Base-by-base conservation (phyloP, 192 early-diverging fungal species). In the Spinellus fusiger region DNA sequence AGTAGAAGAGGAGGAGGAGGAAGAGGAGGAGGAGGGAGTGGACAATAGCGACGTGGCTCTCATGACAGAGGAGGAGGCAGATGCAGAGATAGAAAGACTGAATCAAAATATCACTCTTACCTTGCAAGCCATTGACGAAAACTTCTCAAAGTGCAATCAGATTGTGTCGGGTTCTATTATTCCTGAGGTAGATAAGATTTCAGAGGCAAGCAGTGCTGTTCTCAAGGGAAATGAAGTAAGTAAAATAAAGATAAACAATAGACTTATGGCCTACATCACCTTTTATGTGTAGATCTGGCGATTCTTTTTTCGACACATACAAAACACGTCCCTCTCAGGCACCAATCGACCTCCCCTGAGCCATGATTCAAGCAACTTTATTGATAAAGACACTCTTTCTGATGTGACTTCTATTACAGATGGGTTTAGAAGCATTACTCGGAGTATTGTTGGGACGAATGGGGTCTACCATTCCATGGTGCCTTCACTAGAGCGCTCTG, bases 71-170 rank as follows among this genome's bases (percentile, higher is more conserved):
- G 70, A 72, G 48, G 51, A 66, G 27, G 54, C 59, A 7, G 46
- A 61, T 49, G 63, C 59, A 18, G 75, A 80, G 37, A 64, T 80
- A 23, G 81, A 83, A 63, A 74, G 75, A 28, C 54, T 83, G 28
- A 72, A 83, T 25, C 81, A 83, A 49, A 69, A 71, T 46, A 80
- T 83, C 35, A 83, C 81, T 10, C 68, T 77, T 28, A 77, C 78
- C 8, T 59, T 83, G 9, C 81, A 80, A 63, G 71, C 71, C 9
- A 77, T 80, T 49, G 81, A 83, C 66, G 65, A 83, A 23, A 80
- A 77, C 56, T 83, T 83, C 56, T 71, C 78, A 0, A 50, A 66
- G n/a, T 77, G 81, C 35, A 77, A 83, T 38, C 76, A 71, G 27
- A 78, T 68, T 57, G 73, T 77, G 12, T 68, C 78, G 16, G n/a